Evolutionary conservation across 495 filamentous ascomycete species (phyloP).

Genomic region (Penicillium daleae): DNA sequence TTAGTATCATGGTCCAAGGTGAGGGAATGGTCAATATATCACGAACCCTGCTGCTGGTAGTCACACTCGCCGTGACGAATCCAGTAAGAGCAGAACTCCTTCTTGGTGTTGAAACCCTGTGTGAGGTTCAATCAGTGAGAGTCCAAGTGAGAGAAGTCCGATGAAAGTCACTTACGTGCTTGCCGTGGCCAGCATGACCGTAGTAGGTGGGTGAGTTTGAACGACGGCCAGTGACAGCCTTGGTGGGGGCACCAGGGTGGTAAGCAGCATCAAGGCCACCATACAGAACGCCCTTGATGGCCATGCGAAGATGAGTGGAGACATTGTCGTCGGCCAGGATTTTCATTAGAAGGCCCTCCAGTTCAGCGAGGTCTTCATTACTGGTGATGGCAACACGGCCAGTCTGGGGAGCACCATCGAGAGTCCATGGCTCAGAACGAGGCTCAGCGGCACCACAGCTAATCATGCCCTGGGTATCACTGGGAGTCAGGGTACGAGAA

Average conservation of each 20-base stretch:
- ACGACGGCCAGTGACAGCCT: neutral
- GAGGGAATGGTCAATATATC: neutral
- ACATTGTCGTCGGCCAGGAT: slow-evolving; percentile 27
- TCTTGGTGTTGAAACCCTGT: slow-evolving; percentile 42
- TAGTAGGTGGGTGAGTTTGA: neutral
- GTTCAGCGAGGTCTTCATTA: slow-evolving; percentile 10
- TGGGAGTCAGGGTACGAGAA: slow-evolving; percentile 34
- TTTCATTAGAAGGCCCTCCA: slow-evolving; percentile 28
- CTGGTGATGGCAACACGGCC: neutral
- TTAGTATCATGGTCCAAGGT: slow-evolving; percentile 11
- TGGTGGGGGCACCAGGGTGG: neutral
- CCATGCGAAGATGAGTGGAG: slow-evolving; percentile 20
- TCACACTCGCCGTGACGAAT: slow-evolving; percentile 69
- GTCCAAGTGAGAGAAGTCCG: neutral
- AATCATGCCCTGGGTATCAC: slow-evolving; percentile 52
- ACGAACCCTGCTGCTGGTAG: slow-evolving; percentile 71
- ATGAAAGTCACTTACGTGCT: slow-evolving; percentile 2
- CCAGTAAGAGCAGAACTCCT: slow-evolving; percentile 87
- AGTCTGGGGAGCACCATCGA: slow-evolving; percentile 32
- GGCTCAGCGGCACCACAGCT: slow-evolving; percentile 41
- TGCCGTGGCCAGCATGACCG: neutral
- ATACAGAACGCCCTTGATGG: slow-evolving; percentile 22
- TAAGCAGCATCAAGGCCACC: neutral
- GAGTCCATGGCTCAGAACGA: slow-evolving; percentile 36
- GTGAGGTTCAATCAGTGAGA: neutral